phyloP scores from a whole-genome alignment of 352 stramenopile species.

The Phytophthora europaea region DNA sequence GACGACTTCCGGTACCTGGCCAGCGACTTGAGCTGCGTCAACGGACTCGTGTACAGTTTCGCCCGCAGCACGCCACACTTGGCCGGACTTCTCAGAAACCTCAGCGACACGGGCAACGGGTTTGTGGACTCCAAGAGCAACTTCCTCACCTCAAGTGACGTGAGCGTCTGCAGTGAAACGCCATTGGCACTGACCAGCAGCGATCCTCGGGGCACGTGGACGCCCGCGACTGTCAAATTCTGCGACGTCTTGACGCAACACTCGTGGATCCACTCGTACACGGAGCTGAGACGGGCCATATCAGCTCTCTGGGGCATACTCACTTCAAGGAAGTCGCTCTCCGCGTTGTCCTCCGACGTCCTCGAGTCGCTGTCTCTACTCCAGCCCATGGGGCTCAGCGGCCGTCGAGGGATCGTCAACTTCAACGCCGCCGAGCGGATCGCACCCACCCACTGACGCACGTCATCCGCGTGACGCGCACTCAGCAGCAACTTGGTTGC shows the following conservation, averaged over 20 bases:
- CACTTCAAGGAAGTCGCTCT: slow-evolving; percentile 51
- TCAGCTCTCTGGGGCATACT: slow-evolving; percentile 41
- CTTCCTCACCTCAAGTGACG: slow-evolving; percentile 46
- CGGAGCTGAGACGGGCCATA: slow-evolving; percentile 51
- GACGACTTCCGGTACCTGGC: slow-evolving; percentile 52
- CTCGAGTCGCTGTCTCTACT: slow-evolving; percentile 20
- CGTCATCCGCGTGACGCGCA: slow-evolving; percentile 56
- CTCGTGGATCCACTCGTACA: slow-evolving; percentile 68
- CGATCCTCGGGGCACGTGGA: slow-evolving; percentile 56
- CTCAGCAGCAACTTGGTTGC: slow-evolving; percentile 49
- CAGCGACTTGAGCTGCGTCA: slow-evolving; percentile 71
- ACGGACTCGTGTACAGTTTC: slow-evolving; percentile 60
- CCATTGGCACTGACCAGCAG: slow-evolving; percentile 73
- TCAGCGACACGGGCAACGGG: slow-evolving; percentile 49
- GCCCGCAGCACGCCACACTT: slow-evolving; percentile 61
- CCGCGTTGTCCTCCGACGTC: background rate
- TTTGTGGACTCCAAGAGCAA: slow-evolving; percentile 52
- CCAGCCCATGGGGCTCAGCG: slow-evolving; percentile 26
- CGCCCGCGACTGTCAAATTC: slow-evolving; percentile 42
- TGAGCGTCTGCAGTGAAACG: slow-evolving; percentile 70
- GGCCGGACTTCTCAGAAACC: slow-evolving; percentile 59
- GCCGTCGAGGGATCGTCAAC: slow-evolving; percentile 9
- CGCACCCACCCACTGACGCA: slow-evolving; percentile 57
- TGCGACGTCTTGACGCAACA: slow-evolving; percentile 58
- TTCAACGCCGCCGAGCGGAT: slow-evolving; percentile 35